Evolutionary conservation across 345 rosid species (phyloP).

Genomic region (Microcos paniculata): DNA sequence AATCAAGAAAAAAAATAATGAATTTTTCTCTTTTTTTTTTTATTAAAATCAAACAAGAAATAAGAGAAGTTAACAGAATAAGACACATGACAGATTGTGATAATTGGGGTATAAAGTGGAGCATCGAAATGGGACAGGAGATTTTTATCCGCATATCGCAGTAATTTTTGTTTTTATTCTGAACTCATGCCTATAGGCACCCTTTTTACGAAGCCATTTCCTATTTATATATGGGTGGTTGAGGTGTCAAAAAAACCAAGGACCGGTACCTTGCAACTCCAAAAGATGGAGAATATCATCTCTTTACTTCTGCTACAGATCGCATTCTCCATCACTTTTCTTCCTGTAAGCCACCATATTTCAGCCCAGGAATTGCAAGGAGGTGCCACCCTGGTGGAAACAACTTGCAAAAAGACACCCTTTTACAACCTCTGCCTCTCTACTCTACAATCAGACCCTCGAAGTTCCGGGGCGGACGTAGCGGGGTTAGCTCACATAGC

Average conservation of each 20-base stretch:
- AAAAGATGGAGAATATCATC: not conserved
- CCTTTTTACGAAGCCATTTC: not conserved
- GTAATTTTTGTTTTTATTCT: not conserved
- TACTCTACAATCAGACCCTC: constrained; percentile 33
- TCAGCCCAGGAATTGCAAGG: not conserved
- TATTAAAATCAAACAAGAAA: no score
- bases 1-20: no score
- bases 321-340: not conserved
- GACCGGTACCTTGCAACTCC: not conserved
- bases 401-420: constrained; percentile 36
- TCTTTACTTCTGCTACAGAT: constrained; percentile 4
- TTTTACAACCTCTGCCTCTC: constrained; percentile 28
- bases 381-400: constrained; percentile 3
- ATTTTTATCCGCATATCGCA: no score
- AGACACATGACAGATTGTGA: no score
- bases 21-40: no score
- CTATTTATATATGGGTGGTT: not conserved
- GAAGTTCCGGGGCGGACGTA: constrained; percentile 31
- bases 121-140: no score
- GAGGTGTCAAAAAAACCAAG: not conserved
- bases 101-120: no score
- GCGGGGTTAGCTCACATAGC: constrained; percentile 31
- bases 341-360: not conserved
- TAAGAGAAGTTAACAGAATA: no score
- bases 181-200: not conserved